phyloP scores from a whole-genome alignment of 2,329 filamentous ascomycete genomes.

The Curvularia sp. region DNA sequence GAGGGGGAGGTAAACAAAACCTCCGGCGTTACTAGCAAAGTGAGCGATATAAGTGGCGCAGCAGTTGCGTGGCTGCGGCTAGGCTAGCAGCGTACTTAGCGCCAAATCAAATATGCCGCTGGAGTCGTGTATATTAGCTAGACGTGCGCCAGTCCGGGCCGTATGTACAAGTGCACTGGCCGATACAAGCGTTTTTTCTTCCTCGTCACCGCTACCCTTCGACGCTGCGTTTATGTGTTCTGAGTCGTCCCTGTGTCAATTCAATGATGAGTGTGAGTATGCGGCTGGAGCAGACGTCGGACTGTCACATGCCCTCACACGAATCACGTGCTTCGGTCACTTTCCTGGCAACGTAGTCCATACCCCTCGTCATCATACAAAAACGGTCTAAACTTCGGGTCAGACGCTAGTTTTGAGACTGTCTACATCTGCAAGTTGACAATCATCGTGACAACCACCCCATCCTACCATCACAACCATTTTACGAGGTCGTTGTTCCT shows the following conservation, averaged over 20 bases:
- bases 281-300: no score
- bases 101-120: constrained; percentile 18
- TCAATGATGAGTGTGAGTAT: no score
- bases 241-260: not conserved
- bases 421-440: not conserved
- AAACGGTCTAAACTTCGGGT: not conserved
- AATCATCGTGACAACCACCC: not conserved
- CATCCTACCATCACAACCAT: not conserved
- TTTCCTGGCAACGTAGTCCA: not conserved
- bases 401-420: not conserved
- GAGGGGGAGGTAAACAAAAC: constrained; percentile 1
- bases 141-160: not conserved
- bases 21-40: constrained; percentile 17
- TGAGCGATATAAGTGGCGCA: constrained; percentile 30
- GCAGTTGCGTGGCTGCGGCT: constrained; percentile 32
- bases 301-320: no score
- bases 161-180: not conserved
- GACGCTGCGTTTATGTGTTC: not conserved
- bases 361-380: not conserved
- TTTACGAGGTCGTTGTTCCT: constrained; percentile 6
- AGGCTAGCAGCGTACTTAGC: constrained; percentile 27
- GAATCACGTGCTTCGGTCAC: not conserved
- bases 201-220: not conserved
- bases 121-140: constrained; percentile 14
- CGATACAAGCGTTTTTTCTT: not conserved